Percentiles rank a stretch among this genome's conserved stretches.
These are phyloP conservation scores for Neofusicoccum sp. DNA, from an alignment of 2,329 filamentous ascomycete species.

Conservation along the genomic window DNA sequence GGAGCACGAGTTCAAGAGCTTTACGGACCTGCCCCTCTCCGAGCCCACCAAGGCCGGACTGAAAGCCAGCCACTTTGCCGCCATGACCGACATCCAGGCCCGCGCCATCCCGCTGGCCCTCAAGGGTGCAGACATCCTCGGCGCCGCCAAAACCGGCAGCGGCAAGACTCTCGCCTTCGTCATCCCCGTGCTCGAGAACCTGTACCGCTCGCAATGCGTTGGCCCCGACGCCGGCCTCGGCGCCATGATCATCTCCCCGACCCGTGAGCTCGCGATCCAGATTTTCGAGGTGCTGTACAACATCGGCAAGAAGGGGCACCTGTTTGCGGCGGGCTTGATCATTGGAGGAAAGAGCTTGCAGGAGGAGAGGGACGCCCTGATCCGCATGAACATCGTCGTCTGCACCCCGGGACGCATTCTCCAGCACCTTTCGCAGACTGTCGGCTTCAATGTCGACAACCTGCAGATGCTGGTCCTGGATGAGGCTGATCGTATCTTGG, in stretches of 20 bases:
- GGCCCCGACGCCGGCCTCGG: slow-evolving; percentile 84
- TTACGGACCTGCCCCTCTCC: slow-evolving; percentile 85
- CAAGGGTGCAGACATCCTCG: slow-evolving; percentile 84
- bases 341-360: slow-evolving; percentile 91
- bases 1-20: slow-evolving; percentile 63
- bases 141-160: slow-evolving; percentile 92
- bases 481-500: slow-evolving; percentile 94
- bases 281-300: slow-evolving; percentile 95
- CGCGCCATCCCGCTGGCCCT: slow-evolving; percentile 86
- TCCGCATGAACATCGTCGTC: slow-evolving; percentile 94
- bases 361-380: slow-evolving; percentile 82
- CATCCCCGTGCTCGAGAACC: slow-evolving; percentile 86
- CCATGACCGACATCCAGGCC: slow-evolving; percentile 87
- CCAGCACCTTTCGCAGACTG: slow-evolving; percentile 94
- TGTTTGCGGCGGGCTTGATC: slow-evolving; percentile 88
- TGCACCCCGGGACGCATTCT: slow-evolving; percentile 94
- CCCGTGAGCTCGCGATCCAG: slow-evolving; percentile 91
- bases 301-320: slow-evolving; percentile 79
- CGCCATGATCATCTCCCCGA: slow-evolving; percentile 90
- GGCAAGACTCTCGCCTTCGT: slow-evolving; percentile 95
- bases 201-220: slow-evolving; percentile 87
- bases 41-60: slow-evolving; percentile 77
- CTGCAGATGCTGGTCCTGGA: slow-evolving; percentile 91
- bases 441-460: slow-evolving; percentile 85
- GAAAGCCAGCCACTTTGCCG: slow-evolving; percentile 84